These are phyloP conservation scores for Leavenworthia alabamica DNA, from an alignment of 345 rosid genomes.

Conservation along the genomic window DNA sequence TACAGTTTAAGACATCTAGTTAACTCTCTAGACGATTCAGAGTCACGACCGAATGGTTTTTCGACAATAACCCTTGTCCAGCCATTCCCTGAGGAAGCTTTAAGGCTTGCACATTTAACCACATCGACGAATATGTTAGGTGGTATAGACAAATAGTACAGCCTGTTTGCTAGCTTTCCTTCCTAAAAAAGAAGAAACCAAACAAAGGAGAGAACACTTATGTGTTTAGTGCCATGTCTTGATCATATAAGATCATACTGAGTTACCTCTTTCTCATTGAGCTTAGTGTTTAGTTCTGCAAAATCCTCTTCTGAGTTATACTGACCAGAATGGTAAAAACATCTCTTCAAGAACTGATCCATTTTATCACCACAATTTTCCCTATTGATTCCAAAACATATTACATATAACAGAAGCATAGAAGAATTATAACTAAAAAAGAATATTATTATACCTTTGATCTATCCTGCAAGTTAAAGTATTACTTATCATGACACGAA, in stretches of 20 bases:
- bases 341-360: slow-evolving; percentile 72
- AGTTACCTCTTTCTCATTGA: slow-evolving; percentile 78
- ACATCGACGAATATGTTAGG: slow-evolving; percentile 85
- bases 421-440: background rate
- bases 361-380: slow-evolving; percentile 80
- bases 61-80: slow-evolving; percentile 94
- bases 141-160: slow-evolving; percentile 83
- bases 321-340: slow-evolving; percentile 82
- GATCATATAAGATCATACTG: background rate
- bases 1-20: slow-evolving; percentile 75
- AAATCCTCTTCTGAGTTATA: slow-evolving; percentile 74
- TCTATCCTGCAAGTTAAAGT: slow-evolving; percentile 87
- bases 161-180: slow-evolving; percentile 62
- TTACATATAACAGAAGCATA: background rate
- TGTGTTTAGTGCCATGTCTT: background rate
- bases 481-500: slow-evolving; percentile 60
- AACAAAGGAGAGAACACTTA: background rate
- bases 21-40: slow-evolving; percentile 65
- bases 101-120: slow-evolving; percentile 65
- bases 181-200: slow-evolving; percentile 32
- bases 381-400: slow-evolving; percentile 32
- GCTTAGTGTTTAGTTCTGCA: slow-evolving; percentile 51
- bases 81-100: slow-evolving; percentile 64
- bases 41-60: slow-evolving; percentile 92
- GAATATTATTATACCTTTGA: slow-evolving; percentile 70